Percentiles rank a stretch among this genome's conserved stretches.
Conservation (phyloP, 306 rosid species). For the Lupinus albus region DNA sequence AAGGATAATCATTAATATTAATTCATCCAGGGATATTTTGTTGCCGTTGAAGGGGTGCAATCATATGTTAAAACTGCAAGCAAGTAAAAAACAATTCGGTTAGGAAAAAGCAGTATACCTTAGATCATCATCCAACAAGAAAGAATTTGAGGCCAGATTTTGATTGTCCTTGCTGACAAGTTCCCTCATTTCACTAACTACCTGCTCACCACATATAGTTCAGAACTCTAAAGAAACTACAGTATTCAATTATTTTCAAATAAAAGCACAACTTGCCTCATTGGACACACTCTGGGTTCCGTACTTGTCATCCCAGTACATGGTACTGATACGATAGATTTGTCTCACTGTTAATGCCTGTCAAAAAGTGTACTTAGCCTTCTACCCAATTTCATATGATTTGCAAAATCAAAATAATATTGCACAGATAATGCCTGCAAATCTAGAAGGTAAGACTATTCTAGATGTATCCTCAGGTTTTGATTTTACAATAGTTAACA, state of each 20-base stretch:
- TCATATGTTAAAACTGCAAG: slow-evolving; percentile 27
- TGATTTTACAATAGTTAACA: too few relatives aligned
- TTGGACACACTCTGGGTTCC: slow-evolving; percentile 98
- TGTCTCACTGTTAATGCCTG: slow-evolving; percentile 96
- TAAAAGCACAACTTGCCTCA: slow-evolving; percentile 71
- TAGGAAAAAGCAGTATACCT: slow-evolving; percentile 58
- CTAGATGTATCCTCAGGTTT: too few relatives aligned
- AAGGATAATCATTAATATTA: background rate
- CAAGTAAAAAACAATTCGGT: slow-evolving; percentile 8
- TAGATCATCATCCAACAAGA: slow-evolving; percentile 94
- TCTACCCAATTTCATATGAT: slow-evolving; percentile 23
- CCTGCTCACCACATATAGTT: slow-evolving; percentile 59
- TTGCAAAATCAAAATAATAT: slow-evolving; percentile 16
- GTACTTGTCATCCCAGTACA: slow-evolving; percentile 99
- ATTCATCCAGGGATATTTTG: background rate
- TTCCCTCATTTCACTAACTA: slow-evolving; percentile 96
- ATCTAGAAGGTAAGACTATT: background rate
- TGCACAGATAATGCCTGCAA: slow-evolving; percentile 18
- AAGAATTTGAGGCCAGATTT: slow-evolving; percentile 89
- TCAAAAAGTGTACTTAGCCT: slow-evolving; percentile 33
- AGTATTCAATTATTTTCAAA: slow-evolving; percentile 33
- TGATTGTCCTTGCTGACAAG: slow-evolving; percentile 83
- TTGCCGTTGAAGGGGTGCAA: background rate
- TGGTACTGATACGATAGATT: slow-evolving; percentile 94
- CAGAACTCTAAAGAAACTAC: slow-evolving; percentile 22